These are phyloP conservation scores for Datisca glomerata DNA, from an alignment of 306 rosid species.

Conservation along the genomic window DNA sequence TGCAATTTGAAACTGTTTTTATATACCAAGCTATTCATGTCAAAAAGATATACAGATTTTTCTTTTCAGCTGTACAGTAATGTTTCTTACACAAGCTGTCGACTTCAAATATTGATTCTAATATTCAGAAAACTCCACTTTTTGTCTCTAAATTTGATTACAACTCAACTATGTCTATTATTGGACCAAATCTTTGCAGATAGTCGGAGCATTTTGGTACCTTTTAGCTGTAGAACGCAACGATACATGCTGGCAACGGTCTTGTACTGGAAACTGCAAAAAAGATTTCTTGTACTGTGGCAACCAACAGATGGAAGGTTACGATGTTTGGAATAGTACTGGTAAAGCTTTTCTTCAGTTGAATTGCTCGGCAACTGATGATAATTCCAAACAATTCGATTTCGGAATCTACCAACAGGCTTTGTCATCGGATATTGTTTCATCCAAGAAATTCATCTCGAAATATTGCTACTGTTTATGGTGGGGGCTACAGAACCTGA, in stretches of 20 bases:
- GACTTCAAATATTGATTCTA: neutral
- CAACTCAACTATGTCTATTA: neutral
- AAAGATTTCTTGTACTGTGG: conserved; percentile 61
- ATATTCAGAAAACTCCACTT: neutral
- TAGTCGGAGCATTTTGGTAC: conserved; percentile 97
- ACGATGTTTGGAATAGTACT: conserved; percentile 23
- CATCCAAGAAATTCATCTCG: conserved; percentile 48
- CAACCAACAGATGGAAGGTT: conserved; percentile 23
- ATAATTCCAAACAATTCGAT: conserved; percentile 32
- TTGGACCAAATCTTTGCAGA: conserved; percentile 36
- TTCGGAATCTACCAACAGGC: conserved; percentile 71
- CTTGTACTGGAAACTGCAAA: conserved; percentile 27
- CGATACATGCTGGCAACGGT: conserved; percentile 86
- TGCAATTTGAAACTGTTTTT: too few species aligned
- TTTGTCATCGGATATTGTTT: conserved; percentile 46
- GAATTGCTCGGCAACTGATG: conserved; percentile 33
- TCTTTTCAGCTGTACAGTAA: neutral
- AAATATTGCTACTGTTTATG: conserved; percentile 93
- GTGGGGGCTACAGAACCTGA: conserved; percentile 99
- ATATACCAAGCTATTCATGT: too few species aligned
- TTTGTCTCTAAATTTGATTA: neutral
- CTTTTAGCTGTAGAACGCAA: conserved; percentile 82
- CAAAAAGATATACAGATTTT: too few species aligned
- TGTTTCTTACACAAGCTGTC: neutral
- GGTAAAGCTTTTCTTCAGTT: conserved; percentile 14